phyloP scores from a whole-genome alignment of 2,329 filamentous ascomycete genomes.

The Fusarium agapanthi region DNA sequence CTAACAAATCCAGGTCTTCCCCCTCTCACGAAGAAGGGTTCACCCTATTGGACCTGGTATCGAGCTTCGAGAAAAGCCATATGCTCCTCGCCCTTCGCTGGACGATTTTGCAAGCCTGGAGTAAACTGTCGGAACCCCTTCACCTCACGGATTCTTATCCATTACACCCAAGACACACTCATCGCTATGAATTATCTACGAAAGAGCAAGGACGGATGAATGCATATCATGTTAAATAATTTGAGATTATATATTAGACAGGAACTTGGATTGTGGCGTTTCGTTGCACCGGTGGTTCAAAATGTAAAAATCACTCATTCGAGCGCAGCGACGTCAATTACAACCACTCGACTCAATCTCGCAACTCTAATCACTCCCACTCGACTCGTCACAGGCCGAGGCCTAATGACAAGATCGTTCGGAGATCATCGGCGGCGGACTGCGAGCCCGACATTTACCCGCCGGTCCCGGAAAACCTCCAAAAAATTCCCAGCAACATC shows the following conservation, averaged over 20 bases:
- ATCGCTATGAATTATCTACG: background rate
- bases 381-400: conserved; percentile 14
- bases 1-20: conserved; percentile 60
- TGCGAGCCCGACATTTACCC: conserved; percentile 49
- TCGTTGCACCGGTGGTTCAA: conserved; percentile 20
- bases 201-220: conserved; percentile 17
- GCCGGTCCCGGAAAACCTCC: conserved; percentile 34
- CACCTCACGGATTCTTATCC: background rate
- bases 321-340: background rate
- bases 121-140: conserved; percentile 47
- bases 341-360: background rate
- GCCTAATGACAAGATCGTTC: conserved; percentile 17
- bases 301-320: conserved; percentile 37
- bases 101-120: conserved; percentile 75
- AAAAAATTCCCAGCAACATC: conserved; percentile 43
- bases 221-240: conserved; percentile 37
- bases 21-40: conserved; percentile 65
- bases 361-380: background rate
- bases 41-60: conserved; percentile 82
- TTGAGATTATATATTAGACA: conserved; percentile 39
- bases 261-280: conserved; percentile 26
- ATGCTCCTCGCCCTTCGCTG: conserved; percentile 64
- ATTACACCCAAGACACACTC: background rate
- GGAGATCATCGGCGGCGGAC: conserved; percentile 19
- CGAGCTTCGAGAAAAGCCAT: conserved; percentile 75